Percentiles rank a stretch among this genome's conserved stretches.
Evolutionary conservation across 345 rosid genomes (phyloP).

Genomic region (Populus tremula): DNA sequence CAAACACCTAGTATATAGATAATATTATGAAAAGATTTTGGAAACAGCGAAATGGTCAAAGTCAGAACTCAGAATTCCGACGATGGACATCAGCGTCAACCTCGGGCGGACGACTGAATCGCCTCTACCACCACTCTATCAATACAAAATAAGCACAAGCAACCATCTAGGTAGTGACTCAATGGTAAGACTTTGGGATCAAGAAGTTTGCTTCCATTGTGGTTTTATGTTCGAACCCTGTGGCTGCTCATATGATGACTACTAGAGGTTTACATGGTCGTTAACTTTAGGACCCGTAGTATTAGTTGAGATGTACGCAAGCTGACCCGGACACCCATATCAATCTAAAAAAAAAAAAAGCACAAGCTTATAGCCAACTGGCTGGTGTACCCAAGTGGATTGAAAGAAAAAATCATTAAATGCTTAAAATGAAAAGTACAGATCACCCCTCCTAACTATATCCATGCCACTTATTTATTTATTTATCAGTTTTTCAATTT

Average conservation of each 20-base stretch:
- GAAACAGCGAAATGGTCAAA: slow-evolving; percentile 15
- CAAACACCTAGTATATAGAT: neutral
- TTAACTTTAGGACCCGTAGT: no score
- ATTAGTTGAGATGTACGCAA: no score
- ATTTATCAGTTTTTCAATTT: no score
- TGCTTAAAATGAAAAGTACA: no score
- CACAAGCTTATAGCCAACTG: neutral
- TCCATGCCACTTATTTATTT: neutral
- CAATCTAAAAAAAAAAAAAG: neutral
- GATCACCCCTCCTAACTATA: neutral
- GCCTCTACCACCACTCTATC: slow-evolving; percentile 18
- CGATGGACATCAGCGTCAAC: neutral
- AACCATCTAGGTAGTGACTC: no score
- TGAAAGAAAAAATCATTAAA: no score
- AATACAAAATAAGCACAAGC: neutral
- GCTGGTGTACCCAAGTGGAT: neutral
- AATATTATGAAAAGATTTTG: neutral
- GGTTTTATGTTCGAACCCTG: no score
- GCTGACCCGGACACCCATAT: no score
- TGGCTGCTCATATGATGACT: no score
- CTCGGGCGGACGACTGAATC: slow-evolving; percentile 12
- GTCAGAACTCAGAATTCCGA: neutral
- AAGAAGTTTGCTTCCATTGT: no score
- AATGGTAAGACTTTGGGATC: no score
- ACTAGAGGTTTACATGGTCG: no score